Conservation (phyloP, 106 monocot genomes). For the Narthecium ossifragum region DNA sequence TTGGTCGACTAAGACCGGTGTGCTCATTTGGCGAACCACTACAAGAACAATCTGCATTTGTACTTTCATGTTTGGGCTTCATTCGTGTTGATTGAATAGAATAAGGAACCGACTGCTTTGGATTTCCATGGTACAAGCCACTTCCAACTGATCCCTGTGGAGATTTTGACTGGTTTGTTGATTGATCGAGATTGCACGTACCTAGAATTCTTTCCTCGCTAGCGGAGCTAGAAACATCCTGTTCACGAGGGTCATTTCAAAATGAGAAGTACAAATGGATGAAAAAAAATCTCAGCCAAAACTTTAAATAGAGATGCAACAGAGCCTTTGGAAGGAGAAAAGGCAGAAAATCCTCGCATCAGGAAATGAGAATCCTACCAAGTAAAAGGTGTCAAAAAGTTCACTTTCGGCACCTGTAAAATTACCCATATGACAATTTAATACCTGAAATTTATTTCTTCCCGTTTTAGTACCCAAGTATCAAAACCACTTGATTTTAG, state of each 20-base stretch:
- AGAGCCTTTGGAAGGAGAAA: too few relatives aligned
- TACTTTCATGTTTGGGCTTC: not conserved
- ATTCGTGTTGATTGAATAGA: not conserved
- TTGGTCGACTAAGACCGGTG: not conserved
- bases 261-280: too few relatives aligned
- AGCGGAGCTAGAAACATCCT: not conserved
- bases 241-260: not conserved
- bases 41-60: not conserved
- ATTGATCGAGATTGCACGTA: not conserved
- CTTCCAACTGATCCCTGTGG: not conserved
- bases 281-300: too few relatives aligned
- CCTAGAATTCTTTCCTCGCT: not conserved
- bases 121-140: not conserved
- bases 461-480: too few relatives aligned
- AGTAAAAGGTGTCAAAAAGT: too few relatives aligned
- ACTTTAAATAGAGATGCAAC: too few relatives aligned
- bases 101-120: not conserved
- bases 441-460: too few relatives aligned
- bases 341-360: too few relatives aligned
- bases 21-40: not conserved
- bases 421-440: too few relatives aligned
- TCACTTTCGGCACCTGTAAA: too few relatives aligned
- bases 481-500: too few relatives aligned
- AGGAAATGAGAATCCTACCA: too few relatives aligned
- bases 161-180: not conserved